phyloP scores from a whole-genome alignment of 148 eudicot genomes.

The Euryodendron excelsum region DNA sequence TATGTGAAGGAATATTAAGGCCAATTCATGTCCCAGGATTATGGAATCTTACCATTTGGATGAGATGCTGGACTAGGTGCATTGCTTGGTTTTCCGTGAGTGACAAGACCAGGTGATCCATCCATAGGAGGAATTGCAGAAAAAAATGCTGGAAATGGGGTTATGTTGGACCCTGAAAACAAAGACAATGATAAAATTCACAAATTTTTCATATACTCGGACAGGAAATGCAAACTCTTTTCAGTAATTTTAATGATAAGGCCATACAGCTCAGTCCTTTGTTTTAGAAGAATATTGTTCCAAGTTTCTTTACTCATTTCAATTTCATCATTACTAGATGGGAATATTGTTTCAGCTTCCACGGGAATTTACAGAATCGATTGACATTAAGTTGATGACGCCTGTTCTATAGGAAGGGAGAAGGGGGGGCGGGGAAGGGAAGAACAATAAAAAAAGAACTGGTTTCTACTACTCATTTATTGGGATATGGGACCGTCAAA shows the following conservation, averaged over 20 bases:
- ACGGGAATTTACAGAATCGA: neutral
- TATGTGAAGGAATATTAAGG: neutral
- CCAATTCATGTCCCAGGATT: neutral
- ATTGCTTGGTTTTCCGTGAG: slow-evolving; percentile 12
- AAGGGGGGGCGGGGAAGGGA: no score
- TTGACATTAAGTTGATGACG: neutral
- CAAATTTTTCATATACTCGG: neutral
- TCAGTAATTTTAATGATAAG: neutral
- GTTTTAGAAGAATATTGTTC: neutral
- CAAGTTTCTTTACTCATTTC: neutral
- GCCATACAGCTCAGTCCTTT: neutral
- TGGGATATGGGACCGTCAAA: neutral
- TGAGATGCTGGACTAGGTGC: slow-evolving; percentile 27
- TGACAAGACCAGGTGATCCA: slow-evolving; percentile 12
- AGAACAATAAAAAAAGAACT: neutral
- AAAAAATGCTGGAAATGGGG: slow-evolving; percentile 22
- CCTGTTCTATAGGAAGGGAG: slow-evolving; percentile 4
- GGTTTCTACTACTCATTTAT: neutral
- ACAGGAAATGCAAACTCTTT: neutral
- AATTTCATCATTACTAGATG: neutral
- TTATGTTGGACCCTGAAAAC: slow-evolving; percentile 16
- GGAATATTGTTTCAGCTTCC: slow-evolving; percentile 2
- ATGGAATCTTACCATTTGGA: slow-evolving; percentile 23
- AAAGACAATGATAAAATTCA: neutral
- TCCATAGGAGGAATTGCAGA: slow-evolving; percentile 17